These are phyloP conservation scores for Neocucurbitaria cava DNA, from an alignment of 2,329 filamentous ascomycete genomes.

Conservation along the genomic window DNA sequence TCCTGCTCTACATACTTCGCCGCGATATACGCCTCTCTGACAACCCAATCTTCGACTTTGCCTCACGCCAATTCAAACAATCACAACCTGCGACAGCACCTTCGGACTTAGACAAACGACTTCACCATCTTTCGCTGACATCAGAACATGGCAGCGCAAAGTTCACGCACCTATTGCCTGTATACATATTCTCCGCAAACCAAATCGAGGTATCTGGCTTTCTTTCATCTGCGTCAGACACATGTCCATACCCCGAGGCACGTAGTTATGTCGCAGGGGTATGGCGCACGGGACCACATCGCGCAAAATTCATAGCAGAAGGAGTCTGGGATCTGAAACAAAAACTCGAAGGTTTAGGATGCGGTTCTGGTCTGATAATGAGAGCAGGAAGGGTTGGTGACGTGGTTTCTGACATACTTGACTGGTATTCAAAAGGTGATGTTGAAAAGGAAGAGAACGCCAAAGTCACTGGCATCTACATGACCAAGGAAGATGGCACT, in stretches of 20 bases:
- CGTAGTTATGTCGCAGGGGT: slow-evolving; percentile 70
- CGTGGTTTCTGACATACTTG: slow-evolving; percentile 65
- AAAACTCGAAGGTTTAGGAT: slow-evolving; percentile 65
- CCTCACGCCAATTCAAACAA: slow-evolving; percentile 42
- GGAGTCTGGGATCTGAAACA: slow-evolving; percentile 75
- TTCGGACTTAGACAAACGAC: slow-evolving; percentile 24
- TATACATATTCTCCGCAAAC: slow-evolving; percentile 70
- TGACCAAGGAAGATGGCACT: slow-evolving; percentile 72
- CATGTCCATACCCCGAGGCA: slow-evolving; percentile 70
- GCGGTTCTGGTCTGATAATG: slow-evolving; percentile 63
- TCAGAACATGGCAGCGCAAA: slow-evolving; percentile 27
- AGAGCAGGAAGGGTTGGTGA: slow-evolving; percentile 68
- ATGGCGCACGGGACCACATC: slow-evolving; percentile 76
- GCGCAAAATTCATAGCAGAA: slow-evolving; percentile 75
- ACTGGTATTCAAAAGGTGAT: slow-evolving; percentile 46
- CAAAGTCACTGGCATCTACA: slow-evolving; percentile 72
- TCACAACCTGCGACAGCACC: slow-evolving; percentile 10
- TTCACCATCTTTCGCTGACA: slow-evolving; percentile 47
- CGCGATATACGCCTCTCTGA: slow-evolving; percentile 76
- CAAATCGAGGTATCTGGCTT: slow-evolving; percentile 81
- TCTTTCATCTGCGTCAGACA: slow-evolving; percentile 55
- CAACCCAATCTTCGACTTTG: slow-evolving; percentile 73
- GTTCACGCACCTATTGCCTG: slow-evolving; percentile 68
- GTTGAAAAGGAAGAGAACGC: slow-evolving; percentile 32
- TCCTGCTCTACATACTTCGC: slow-evolving; percentile 75